Evolutionary conservation across 495 filamentous ascomycete species (phyloP), one percentile per base, ranked within the genome.

Genomic region (Thermochaetoides thermophila): DNA sequence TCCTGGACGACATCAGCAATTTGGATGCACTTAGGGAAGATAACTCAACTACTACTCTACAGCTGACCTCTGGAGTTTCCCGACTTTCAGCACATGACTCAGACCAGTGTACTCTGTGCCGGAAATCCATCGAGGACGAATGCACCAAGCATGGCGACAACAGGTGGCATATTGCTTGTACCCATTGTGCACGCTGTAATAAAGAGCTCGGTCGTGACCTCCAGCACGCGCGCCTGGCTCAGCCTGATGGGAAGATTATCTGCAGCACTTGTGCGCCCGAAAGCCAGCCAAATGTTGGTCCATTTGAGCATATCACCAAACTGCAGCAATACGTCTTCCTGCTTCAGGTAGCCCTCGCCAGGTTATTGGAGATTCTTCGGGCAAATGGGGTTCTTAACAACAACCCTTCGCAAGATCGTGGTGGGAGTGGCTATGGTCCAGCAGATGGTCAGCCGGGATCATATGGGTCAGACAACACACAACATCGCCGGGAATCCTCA

Each of bases 291-390:
- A 42, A 46, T n/a, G 49, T 49, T 7, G 39, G 55, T n/a, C 49
- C 58, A 6, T 48, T 64, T 30, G 74, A 75, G 26, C 69, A 66
- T 21, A 71, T 92, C 16, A 75, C 83, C 9, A 80, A 87, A 49
- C 64, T 99, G 32, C 76, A 84, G 50, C 89, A 96, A 55, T 99
- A 92, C 46, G 75, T 96, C 9, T 95, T 91, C 54, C 62, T 99
- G 26, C 61, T 99, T 20, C 73, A 78, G 48, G 86, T 96, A 17
- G 89, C 91, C 24, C 74, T 96, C 30, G 91, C 91, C 6, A 69
- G 91, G 34, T 66, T 99, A 21, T 65, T 99, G 23, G 76, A 84
- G 12, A 91, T 86, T 13, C 70, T 99, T 27, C 74, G 83, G 35
- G 75, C 66, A 33, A 85, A 73, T 39, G 85, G 84, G 31, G 78